Percentiles rank a stretch among this genome's conserved stretches.
phyloP scores from a whole-genome alignment of 2,329 filamentous ascomycete species.

The Clonostachys solani region DNA sequence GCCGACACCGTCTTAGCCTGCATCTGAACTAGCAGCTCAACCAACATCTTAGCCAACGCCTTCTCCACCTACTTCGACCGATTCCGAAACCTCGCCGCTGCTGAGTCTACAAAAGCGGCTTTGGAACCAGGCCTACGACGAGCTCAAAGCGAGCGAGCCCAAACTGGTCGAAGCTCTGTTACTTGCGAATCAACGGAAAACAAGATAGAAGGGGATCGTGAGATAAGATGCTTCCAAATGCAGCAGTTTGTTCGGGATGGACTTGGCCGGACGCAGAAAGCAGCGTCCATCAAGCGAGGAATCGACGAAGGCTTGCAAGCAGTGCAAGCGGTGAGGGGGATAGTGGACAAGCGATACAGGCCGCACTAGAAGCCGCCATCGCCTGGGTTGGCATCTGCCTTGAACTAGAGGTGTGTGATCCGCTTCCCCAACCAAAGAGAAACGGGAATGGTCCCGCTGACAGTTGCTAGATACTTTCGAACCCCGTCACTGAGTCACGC shows the following conservation, averaged over 20 bases:
- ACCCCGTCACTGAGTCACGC: slow-evolving; percentile 15
- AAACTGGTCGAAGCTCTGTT: background rate
- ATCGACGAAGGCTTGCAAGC: slow-evolving; percentile 14
- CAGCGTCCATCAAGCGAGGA: slow-evolving; percentile 14
- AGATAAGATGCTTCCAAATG: slow-evolving; percentile 10
- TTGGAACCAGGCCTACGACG: slow-evolving; percentile 3
- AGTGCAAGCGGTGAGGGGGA: slow-evolving; percentile 13
- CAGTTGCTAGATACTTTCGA: slow-evolving; percentile 19
- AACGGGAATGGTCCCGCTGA: background rate
- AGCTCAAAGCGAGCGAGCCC: background rate
- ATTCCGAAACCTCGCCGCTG: background rate
- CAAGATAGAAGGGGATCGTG: background rate
- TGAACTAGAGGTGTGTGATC: slow-evolving; percentile 19
- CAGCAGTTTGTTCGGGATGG: slow-evolving; percentile 15
- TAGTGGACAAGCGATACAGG: slow-evolving; percentile 18
- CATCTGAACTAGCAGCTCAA: background rate
- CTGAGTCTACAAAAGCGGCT: background rate
- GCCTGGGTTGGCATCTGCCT: slow-evolving; percentile 27
- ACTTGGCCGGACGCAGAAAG: slow-evolving; percentile 14
- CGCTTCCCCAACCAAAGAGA: background rate
- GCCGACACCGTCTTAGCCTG: background rate
- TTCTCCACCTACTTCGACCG: background rate
- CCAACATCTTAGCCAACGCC: background rate
- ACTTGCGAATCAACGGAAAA: background rate
- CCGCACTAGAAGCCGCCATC: slow-evolving; percentile 23